Conservation (phyloP, 805 yeast species). For the Saturnispora gosingensis region DNA sequence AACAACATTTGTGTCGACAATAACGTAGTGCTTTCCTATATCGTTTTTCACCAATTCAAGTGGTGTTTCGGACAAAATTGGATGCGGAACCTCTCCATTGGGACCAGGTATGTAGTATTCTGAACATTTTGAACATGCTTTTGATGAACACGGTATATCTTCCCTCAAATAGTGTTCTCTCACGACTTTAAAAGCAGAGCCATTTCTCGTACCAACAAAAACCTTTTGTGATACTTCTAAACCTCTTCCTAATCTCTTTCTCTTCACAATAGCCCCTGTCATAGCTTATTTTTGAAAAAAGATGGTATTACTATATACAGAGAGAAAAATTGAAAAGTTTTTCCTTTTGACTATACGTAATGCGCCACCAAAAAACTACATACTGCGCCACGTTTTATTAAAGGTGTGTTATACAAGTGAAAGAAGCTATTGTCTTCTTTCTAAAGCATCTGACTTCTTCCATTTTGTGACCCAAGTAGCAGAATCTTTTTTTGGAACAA, state of each 20-base stretch:
- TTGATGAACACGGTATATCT: slow-evolving; percentile 87
- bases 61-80: slow-evolving; percentile 61
- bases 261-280: slow-evolving; percentile 14
- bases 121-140: slow-evolving; percentile 55
- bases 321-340: not conserved
- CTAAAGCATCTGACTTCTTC: slow-evolving; percentile 52
- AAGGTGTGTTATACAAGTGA: not conserved
- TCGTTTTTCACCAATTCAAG: slow-evolving; percentile 29
- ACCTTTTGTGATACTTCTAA: slow-evolving; percentile 76
- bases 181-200: slow-evolving; percentile 83
- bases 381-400: not conserved
- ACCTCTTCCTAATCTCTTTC: slow-evolving; percentile 41
- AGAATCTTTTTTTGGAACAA: slow-evolving; percentile 67
- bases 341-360: not conserved
- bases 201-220: slow-evolving; percentile 82
- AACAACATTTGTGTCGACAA: slow-evolving; percentile 82
- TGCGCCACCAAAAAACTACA: not conserved
- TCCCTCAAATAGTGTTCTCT: slow-evolving; percentile 88
- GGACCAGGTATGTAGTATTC: slow-evolving; percentile 51
- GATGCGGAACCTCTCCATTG: slow-evolving; percentile 52
- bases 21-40: slow-evolving; percentile 68
- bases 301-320: not conserved
- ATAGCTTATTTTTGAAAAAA: not conserved
- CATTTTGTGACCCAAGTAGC: slow-evolving; percentile 57
- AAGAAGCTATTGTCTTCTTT: slow-evolving; percentile 20